Evolutionary conservation across 306 rosid genomes (phyloP).

Genomic region (Leucaena leucocephala): DNA sequence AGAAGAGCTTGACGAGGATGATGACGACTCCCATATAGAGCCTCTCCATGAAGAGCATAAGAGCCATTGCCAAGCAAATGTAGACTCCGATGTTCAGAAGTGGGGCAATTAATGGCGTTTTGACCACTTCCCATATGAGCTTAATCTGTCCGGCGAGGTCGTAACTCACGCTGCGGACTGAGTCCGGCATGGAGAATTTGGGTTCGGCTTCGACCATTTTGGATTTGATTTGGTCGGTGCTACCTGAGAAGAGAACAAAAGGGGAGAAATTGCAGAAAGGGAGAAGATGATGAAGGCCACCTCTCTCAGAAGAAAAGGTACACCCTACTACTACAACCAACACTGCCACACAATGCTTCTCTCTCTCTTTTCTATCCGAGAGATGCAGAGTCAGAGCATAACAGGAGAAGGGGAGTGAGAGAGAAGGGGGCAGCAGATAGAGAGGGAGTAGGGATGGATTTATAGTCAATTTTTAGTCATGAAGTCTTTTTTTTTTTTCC

Average conservation of each 20-base stretch:
- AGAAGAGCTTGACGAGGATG: constrained; percentile 77
- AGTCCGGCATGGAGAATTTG: constrained; percentile 60
- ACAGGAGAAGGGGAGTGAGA: constrained; percentile 21
- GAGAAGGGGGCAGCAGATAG: constrained; percentile 31
- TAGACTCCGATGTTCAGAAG: constrained; percentile 62
- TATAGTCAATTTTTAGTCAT: constrained; percentile 58
- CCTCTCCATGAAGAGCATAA: constrained; percentile 90
- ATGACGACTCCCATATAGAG: constrained; percentile 95
- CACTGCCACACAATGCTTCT: constrained; percentile 41
- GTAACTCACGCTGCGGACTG: constrained; percentile 56
- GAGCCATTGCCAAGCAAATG: constrained; percentile 77
- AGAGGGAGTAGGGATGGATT: constrained; percentile 44
- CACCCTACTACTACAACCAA: background rate
- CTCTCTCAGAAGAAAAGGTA: constrained; percentile 24
- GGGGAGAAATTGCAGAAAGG: background rate
- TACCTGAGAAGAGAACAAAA: background rate
- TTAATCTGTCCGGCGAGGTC: constrained; percentile 65
- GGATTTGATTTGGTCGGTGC: background rate
- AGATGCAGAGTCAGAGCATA: constrained; percentile 44
- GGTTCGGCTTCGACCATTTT: constrained; percentile 66
- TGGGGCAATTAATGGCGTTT: constrained; percentile 93
- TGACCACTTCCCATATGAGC: constrained; percentile 79
- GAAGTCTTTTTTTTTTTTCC: background rate
- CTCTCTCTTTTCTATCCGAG: constrained; percentile 29
- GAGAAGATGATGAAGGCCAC: constrained; percentile 1